phyloP scores from a whole-genome alignment of 192 early-diverging fungal genomes.

The Haplosporangium gracile region DNA sequence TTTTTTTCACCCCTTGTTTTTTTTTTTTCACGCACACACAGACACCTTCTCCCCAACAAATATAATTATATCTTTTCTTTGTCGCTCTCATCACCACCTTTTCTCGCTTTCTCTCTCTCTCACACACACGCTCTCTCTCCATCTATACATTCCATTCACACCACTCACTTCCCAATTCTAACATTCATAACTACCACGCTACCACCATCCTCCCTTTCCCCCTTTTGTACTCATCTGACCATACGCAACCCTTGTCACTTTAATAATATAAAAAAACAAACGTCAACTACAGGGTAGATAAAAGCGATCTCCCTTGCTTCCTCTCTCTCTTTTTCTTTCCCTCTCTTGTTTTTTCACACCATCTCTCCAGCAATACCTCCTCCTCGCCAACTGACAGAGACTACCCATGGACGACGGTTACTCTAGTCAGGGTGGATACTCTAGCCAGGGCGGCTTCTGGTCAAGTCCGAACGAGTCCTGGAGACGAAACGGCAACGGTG shows the following conservation, averaged over 20 bases:
- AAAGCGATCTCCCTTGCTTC: background rate
- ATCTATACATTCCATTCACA: background rate
- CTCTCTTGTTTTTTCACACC: background rate
- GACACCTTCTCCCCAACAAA: background rate
- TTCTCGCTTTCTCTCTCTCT: background rate
- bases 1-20: too few species aligned
- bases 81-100: background rate
- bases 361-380: background rate
- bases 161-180: background rate
- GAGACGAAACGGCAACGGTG: background rate
- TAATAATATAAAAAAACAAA: background rate
- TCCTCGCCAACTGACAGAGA: conserved; percentile 9
- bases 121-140: background rate
- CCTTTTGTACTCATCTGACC: background rate
- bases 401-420: conserved; percentile 56
- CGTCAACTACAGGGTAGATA: background rate
- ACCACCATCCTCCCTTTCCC: background rate
- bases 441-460: conserved; percentile 45
- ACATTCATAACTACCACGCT: background rate
- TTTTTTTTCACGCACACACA: background rate
- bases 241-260: background rate
- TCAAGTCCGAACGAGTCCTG: conserved; percentile 42
- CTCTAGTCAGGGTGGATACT: conserved; percentile 54
- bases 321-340: background rate
- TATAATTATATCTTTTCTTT: background rate